Conservation (phyloP, 139 green algal genomes). For the Chlamydomonas eustigma region DNA sequence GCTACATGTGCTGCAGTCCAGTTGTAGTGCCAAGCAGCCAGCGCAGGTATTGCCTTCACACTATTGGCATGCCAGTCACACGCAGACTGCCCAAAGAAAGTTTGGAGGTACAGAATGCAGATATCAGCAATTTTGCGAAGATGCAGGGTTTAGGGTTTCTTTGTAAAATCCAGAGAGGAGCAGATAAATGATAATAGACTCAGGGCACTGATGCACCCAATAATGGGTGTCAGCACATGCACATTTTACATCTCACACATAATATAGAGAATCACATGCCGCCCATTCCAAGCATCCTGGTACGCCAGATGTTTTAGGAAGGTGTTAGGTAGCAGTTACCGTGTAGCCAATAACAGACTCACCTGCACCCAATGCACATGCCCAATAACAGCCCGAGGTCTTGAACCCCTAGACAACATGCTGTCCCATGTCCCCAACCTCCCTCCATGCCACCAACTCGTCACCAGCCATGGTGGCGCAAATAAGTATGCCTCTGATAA, state of each 20-base stretch:
- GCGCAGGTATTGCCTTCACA: background rate
- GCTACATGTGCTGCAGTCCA: background rate
- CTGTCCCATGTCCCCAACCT: background rate
- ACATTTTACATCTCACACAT: too few relatives aligned
- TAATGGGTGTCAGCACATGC: too few relatives aligned
- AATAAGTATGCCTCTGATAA: background rate
- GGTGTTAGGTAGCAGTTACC: too few relatives aligned
- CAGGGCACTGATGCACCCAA: too few relatives aligned
- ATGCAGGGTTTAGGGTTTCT: too few relatives aligned
- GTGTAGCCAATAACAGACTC: background rate
- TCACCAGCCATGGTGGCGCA: background rate
- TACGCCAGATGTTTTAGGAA: too few relatives aligned
- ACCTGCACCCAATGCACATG: background rate
- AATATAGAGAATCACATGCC: too few relatives aligned
- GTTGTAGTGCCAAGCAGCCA: slow-evolving; percentile 1
- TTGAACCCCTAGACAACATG: background rate
- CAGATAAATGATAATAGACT: too few relatives aligned
- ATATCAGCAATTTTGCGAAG: too few relatives aligned
- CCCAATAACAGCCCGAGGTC: background rate
- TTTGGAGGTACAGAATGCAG: too few relatives aligned
- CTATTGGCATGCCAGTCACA: background rate
- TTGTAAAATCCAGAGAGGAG: too few relatives aligned
- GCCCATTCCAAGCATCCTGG: too few relatives aligned
- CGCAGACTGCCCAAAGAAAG: background rate
- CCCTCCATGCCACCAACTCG: background rate